These are phyloP conservation scores for Lojkania enalia DNA, from an alignment of 2,329 filamentous ascomycete species.

Conservation along the genomic window DNA sequence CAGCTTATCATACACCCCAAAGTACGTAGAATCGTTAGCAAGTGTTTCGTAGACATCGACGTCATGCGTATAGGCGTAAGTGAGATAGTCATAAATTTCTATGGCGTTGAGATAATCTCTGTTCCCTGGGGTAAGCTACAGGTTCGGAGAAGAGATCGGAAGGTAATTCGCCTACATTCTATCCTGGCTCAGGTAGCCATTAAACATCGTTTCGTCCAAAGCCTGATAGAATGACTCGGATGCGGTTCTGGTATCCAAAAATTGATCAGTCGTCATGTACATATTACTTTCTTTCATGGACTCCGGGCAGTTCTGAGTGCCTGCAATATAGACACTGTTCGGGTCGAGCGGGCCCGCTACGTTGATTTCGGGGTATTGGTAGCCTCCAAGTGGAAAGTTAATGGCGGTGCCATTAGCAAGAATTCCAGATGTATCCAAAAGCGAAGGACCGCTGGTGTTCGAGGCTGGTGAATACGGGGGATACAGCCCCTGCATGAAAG, in stretches of 20 bases:
- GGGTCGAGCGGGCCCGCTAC: slow-evolving; percentile 52
- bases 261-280: slow-evolving; percentile 50
- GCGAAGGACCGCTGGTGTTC: slow-evolving; percentile 20
- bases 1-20: slow-evolving; percentile 26
- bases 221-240: slow-evolving; percentile 50
- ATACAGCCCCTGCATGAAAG: slow-evolving; percentile 65
- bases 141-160: background rate
- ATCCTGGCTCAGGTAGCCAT: slow-evolving; percentile 44
- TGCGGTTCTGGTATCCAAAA: slow-evolving; percentile 43
- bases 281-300: slow-evolving; percentile 42
- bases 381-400: slow-evolving; percentile 57
- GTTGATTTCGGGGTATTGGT: slow-evolving; percentile 60
- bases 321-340: slow-evolving; percentile 55
- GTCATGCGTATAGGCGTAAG: slow-evolving; percentile 59
- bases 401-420: slow-evolving; percentile 54
- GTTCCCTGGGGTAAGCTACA: background rate
- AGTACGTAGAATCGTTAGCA: slow-evolving; percentile 29
- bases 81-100: slow-evolving; percentile 59
- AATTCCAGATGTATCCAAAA: slow-evolving; percentile 41
- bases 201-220: slow-evolving; percentile 50
- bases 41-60: slow-evolving; percentile 42
- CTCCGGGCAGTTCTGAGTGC: slow-evolving; percentile 50
- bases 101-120: slow-evolving; percentile 58
- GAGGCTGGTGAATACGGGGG: slow-evolving; percentile 50
- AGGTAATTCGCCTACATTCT: slow-evolving; percentile 26